These are phyloP conservation scores for Aspergillus sp. DNA, from an alignment of 2,329 filamentous ascomycete species.

Conservation along the genomic window DNA sequence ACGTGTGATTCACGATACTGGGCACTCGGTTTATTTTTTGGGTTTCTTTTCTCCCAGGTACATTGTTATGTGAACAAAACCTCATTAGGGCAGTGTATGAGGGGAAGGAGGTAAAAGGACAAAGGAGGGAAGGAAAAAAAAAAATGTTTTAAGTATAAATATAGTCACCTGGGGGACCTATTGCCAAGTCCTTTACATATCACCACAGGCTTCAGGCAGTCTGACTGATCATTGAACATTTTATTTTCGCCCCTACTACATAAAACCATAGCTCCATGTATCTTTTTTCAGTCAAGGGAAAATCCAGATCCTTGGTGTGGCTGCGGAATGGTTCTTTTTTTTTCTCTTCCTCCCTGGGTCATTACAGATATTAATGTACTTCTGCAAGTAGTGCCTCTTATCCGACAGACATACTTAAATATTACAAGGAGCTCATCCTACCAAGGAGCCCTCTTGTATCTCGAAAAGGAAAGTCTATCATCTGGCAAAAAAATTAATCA, in stretches of 20 bases:
- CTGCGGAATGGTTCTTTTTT: background rate
- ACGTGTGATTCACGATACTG: background rate
- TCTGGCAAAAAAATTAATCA: background rate
- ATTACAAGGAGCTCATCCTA: background rate
- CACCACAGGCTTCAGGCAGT: background rate
- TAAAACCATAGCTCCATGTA: background rate
- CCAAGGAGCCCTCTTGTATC: background rate
- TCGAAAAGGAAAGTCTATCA: background rate
- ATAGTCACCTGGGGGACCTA: background rate
- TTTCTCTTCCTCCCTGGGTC: background rate
- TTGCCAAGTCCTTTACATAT: background rate
- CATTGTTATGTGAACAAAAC: background rate
- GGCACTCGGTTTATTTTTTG: background rate
- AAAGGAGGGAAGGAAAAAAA: background rate
- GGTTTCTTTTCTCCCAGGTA: background rate
- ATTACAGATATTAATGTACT: background rate
- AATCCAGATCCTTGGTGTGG: background rate
- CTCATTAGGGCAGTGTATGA: background rate
- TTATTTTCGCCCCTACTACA: background rate
- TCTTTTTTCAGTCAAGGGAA: background rate
- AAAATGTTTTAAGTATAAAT: background rate
- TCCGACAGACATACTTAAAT: background rate
- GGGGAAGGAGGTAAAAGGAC: background rate
- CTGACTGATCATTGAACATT: background rate
- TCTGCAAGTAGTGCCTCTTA: too few species aligned